Conservation (phyloP, 176 grass and related monocot genomes). For the Carex kokanica region DNA sequence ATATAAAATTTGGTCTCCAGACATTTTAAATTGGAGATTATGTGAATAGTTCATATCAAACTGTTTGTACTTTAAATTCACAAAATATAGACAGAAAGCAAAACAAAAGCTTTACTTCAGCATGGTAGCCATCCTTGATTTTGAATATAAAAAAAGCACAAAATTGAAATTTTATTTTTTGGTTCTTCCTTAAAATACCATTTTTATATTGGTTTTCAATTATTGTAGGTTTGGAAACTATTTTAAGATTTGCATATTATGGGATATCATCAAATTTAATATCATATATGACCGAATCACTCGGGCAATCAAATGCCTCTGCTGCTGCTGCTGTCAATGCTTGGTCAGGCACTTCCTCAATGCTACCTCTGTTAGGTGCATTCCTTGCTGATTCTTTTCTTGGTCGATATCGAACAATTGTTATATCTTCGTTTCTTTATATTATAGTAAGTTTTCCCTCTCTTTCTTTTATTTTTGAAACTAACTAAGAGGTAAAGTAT, state of each 20-base stretch:
- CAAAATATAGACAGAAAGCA: too few species aligned
- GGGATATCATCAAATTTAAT: slow-evolving; percentile 59
- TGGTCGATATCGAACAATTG: slow-evolving; percentile 45
- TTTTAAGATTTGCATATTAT: slow-evolving; percentile 50
- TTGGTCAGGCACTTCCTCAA: slow-evolving; percentile 36
- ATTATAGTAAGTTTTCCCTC: slow-evolving; percentile 24
- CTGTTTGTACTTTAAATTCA: too few species aligned
- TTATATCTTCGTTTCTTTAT: slow-evolving; percentile 49
- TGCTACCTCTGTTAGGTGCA: slow-evolving; percentile 53
- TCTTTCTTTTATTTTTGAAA: not conserved
- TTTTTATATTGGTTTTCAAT: too few species aligned
- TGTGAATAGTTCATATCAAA: too few species aligned
- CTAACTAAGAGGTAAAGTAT: too few species aligned
- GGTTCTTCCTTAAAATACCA: too few species aligned
- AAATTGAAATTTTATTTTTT: too few species aligned
- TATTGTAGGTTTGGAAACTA: slow-evolving; percentile 39
- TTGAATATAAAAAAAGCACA: too few species aligned
- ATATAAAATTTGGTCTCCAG: too few species aligned
- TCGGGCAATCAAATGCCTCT: slow-evolving; percentile 45
- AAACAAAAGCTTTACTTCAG: too few species aligned
- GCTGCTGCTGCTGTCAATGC: slow-evolving; percentile 56
- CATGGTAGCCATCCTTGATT: too few species aligned
- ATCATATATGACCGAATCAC: slow-evolving; percentile 53
- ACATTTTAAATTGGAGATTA: too few species aligned
- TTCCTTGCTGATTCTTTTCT: slow-evolving; percentile 61